Conservation (phyloP, 208 protist species). For the Acanthamoeba royreba region DNA sequence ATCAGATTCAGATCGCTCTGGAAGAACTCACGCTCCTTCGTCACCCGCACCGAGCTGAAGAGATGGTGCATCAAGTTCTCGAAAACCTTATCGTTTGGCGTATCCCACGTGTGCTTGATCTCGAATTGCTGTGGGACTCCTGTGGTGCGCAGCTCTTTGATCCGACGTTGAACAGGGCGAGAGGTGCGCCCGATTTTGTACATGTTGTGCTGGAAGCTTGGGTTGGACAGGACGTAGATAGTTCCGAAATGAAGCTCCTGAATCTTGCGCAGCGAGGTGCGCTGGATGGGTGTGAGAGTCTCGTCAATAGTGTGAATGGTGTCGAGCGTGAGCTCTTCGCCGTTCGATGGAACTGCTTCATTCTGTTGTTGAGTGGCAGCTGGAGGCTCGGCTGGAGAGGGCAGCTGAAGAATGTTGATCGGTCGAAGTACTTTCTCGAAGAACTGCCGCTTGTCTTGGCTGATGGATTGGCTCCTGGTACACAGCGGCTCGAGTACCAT, state of each 20-base stretch:
- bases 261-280: background rate
- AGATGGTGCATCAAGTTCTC: background rate
- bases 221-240: background rate
- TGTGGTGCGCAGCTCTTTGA: background rate
- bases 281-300: background rate
- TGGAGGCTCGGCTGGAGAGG: background rate
- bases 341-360: background rate
- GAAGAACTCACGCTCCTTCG: slow-evolving; percentile 14
- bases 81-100: background rate
- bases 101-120: background rate
- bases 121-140: background rate
- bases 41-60: background rate
- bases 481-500: background rate
- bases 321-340: background rate
- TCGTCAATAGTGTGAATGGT: background rate
- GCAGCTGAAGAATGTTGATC: background rate
- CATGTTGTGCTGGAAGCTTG: background rate
- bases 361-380: background rate
- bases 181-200: background rate
- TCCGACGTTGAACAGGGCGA: background rate
- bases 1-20: background rate
- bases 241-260: background rate
- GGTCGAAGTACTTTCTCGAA: background rate
- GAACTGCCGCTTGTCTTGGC: background rate
- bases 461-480: background rate